Evolutionary conservation across 306 rosid species (phyloP), one percentile per base, ranked within the genome.

Genomic region (Oemleria cerasiformis): DNA sequence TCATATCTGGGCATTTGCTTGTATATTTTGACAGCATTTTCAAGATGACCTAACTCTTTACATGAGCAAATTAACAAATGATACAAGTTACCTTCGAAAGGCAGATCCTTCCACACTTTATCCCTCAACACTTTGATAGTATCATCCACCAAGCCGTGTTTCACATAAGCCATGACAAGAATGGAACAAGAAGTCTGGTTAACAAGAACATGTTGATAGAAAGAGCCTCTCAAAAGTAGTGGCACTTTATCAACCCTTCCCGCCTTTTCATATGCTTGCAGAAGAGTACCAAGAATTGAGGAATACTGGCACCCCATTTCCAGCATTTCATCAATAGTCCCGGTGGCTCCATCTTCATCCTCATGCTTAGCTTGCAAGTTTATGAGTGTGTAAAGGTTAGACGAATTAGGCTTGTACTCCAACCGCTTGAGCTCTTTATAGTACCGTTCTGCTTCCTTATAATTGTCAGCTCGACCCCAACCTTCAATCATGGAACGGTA

Each of bases 401-500:
- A 86, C 7, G 98, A 81, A 81, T 75, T 91, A 2, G 96, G 94
- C 82, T 68, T 84, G 71, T 80, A 87, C 38, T 96, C 90, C 43
- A 79, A 70, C 77, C 71, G 80, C 58, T 80, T 91, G 42, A 91
- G 86, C 81, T 86, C 87, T 48, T 73, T 61, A 42, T 84, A 94
- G 68, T 79, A 86, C 87, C 87, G 39, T 8, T 51, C 75, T 3
- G 94, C 89, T 76, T 82, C 72, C 64, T 75, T 68, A 77, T 86
- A 89, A 58, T 85, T 84, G 44, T 75, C 91, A 38, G 83, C 84
- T 67, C 97, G 91, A 17, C 98, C 98, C 97, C 97, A 94, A 48
- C 98, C 98, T 79, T 94, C 98, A 81, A 91, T 86, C 98, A 94
- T 94, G 17, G 98, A 87, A 3, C 96, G 88, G 71, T 82, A 91